These are phyloP conservation scores for Fraxinus latifolia DNA, from an alignment of 305 asterid species.

Conservation along the genomic window DNA sequence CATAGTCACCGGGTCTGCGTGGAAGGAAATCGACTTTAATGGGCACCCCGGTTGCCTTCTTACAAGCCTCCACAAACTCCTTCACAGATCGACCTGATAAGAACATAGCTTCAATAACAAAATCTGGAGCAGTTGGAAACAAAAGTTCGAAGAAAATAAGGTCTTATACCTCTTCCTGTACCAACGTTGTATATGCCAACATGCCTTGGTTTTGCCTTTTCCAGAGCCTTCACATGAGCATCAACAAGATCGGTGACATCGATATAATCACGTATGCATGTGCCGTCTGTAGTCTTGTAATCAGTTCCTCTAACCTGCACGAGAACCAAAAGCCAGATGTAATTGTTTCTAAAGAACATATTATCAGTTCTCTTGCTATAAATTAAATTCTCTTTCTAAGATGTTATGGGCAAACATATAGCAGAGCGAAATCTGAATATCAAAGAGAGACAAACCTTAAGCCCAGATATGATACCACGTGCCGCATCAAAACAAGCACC, in stretches of 20 bases:
- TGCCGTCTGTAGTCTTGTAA: slow-evolving; percentile 51
- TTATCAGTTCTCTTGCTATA: neutral
- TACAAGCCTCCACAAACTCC: slow-evolving; percentile 92
- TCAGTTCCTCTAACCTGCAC: slow-evolving; percentile 86
- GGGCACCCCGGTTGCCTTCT: slow-evolving; percentile 74
- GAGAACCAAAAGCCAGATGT: neutral
- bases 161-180: slow-evolving; percentile 42
- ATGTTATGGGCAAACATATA: neutral
- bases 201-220: slow-evolving; percentile 39
- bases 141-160: neutral
- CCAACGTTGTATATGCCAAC: slow-evolving; percentile 52
- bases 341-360: neutral
- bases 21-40: slow-evolving; percentile 81
- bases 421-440: neutral
- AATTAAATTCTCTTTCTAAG: neutral
- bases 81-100: slow-evolving; percentile 81
- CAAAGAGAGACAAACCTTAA: slow-evolving; percentile 49
- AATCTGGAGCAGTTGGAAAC: neutral
- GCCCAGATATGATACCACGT: slow-evolving; percentile 82
- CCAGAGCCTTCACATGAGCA: slow-evolving; percentile 56
- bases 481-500: slow-evolving; percentile 99
- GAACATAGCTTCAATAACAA: slow-evolving; percentile 5
- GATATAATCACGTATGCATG: slow-evolving; percentile 52
- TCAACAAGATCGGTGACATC: slow-evolving; percentile 53
- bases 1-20: slow-evolving; percentile 91